A percentile compares a stretch with the other conserved stretches of the same genome.
Evolutionary conservation across 2,329 filamentous ascomycete genomes (phyloP).

Genomic region (Fusarium compactum): DNA sequence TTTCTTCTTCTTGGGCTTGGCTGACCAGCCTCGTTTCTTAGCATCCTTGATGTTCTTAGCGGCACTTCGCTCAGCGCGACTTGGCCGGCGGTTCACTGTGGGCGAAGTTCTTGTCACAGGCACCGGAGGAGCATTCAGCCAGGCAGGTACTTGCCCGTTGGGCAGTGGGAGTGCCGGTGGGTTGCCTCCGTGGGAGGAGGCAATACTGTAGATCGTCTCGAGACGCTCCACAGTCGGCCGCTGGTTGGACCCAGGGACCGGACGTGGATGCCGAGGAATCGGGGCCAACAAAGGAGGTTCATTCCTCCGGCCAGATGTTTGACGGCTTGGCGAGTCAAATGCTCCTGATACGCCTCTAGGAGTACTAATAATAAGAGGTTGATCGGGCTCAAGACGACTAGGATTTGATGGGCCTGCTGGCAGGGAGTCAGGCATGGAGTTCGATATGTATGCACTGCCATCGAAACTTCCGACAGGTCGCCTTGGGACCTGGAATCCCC

Average conservation of each 20-base stretch:
- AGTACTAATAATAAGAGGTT: conserved; percentile 71
- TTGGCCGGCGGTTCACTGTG: conserved; percentile 61
- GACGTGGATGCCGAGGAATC: conserved; percentile 63
- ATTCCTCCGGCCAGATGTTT: conserved; percentile 49
- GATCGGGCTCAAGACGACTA: conserved; percentile 54
- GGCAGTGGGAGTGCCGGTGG: conserved; percentile 16
- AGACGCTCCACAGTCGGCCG: conserved; percentile 65
- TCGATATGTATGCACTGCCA: conserved; percentile 38
- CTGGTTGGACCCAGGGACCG: conserved; percentile 48
- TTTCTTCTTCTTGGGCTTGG: conserved; percentile 56
- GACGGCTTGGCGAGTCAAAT: conserved; percentile 60
- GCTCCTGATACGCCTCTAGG: conserved; percentile 67
- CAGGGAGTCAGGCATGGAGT: conserved; percentile 39
- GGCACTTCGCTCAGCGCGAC: conserved; percentile 70
- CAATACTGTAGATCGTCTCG: conserved; percentile 65
- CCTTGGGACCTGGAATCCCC: conserved; percentile 57
- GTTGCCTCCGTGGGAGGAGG: conserved; percentile 39
- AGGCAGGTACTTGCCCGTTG: conserved; percentile 47
- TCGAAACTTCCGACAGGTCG: conserved; percentile 55
- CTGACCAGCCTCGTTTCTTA: conserved; percentile 67
- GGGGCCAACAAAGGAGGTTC: conserved; percentile 66
- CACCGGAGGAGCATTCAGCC: conserved; percentile 54
- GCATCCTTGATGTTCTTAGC: conserved; percentile 73
- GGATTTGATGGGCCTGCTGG: conserved; percentile 21
- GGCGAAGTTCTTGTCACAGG: conserved; percentile 54